These are phyloP conservation scores for Pichia californica DNA, from an alignment of 805 yeast species.

Conservation along the genomic window DNA sequence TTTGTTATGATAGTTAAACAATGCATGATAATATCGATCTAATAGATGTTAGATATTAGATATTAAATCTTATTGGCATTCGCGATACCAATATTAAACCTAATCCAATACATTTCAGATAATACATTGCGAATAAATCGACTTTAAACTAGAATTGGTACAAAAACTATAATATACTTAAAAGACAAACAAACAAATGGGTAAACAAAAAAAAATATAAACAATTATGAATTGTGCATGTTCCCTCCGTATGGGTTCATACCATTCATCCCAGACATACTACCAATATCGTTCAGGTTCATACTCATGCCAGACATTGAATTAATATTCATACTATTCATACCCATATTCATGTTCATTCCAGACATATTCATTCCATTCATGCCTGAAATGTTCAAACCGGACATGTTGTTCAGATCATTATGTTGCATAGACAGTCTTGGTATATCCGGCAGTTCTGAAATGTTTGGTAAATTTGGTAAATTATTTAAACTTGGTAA, in stretches of 20 bases:
- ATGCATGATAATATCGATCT: too few species aligned
- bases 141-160: too few species aligned
- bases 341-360: background rate
- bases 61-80: too few species aligned
- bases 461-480: conserved; percentile 1
- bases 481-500: conserved; percentile 1
- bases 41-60: too few species aligned
- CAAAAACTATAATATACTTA: too few species aligned
- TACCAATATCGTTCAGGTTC: background rate
- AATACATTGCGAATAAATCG: too few species aligned
- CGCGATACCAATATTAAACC: too few species aligned
- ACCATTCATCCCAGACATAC: background rate
- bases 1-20: too few species aligned
- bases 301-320: background rate
- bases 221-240: conserved; percentile 4
- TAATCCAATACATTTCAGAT: too few species aligned
- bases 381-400: background rate
- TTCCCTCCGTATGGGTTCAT: conserved; percentile 3
- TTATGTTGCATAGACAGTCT: background rate
- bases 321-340: background rate
- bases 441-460: conserved; percentile 2
- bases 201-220: too few species aligned
- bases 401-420: background rate
- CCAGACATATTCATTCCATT: background rate
- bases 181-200: too few species aligned